These are phyloP conservation scores for Xylaria sp. DNA, from an alignment of 2,329 filamentous ascomycete genomes.

Conservation along the genomic window DNA sequence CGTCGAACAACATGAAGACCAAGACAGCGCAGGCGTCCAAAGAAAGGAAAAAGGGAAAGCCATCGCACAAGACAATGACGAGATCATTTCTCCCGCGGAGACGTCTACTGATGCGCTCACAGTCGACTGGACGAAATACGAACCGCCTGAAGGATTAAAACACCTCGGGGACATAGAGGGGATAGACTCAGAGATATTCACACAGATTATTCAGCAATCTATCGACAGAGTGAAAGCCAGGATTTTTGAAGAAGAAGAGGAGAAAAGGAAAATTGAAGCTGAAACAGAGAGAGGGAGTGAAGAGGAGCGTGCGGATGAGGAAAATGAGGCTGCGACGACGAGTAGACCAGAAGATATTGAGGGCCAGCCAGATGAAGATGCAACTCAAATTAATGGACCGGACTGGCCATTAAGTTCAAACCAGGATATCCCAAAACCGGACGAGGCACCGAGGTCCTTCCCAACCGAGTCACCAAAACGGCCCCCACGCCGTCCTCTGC, in stretches of 20 bases:
- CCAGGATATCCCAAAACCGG: background rate
- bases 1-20: slow-evolving; percentile 25
- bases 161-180: slow-evolving; percentile 54
- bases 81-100: background rate
- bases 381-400: background rate
- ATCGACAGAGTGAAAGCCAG: slow-evolving; percentile 58
- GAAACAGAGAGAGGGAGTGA: slow-evolving; percentile 42
- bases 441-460: background rate
- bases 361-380: background rate
- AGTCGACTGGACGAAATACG: slow-evolving; percentile 60
- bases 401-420: background rate
- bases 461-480: slow-evolving; percentile 40
- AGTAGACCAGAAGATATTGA: background rate
- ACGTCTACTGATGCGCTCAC: slow-evolving; percentile 40
- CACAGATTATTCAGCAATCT: slow-evolving; percentile 57
- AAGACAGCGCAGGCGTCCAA: background rate
- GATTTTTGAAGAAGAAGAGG: slow-evolving; percentile 50
- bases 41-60: slow-evolving; percentile 37
- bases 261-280: slow-evolving; percentile 44
- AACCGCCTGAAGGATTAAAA: slow-evolving; percentile 57
- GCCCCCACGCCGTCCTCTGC: slow-evolving; percentile 51
- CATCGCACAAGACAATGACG: background rate
- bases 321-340: slow-evolving; percentile 27
- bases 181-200: slow-evolving; percentile 55
- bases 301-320: slow-evolving; percentile 37